Evolutionary conservation across 768 basidiomycete genomes (phyloP).

Genomic region (Podaxis sp.): DNA sequence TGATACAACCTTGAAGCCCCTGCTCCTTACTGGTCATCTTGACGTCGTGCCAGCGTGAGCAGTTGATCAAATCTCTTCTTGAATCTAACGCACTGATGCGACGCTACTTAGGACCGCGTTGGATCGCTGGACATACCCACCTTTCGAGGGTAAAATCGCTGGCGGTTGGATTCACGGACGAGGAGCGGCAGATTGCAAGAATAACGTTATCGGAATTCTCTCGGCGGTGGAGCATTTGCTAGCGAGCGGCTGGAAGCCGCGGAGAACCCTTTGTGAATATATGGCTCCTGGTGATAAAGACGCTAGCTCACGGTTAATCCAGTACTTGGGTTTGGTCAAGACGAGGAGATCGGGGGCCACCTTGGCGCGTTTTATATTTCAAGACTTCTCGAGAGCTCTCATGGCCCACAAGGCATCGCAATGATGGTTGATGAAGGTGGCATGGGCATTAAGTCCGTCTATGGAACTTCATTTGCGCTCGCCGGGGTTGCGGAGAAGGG

Average conservation of each 20-base stretch:
- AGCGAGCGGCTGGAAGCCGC: slow-evolving; percentile 23
- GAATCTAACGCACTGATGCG: background rate
- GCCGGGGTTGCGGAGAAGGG: slow-evolving; percentile 34
- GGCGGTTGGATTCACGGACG: slow-evolving; percentile 31
- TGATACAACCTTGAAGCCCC: slow-evolving; percentile 20
- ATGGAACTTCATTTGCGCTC: slow-evolving; percentile 27
- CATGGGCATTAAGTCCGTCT: slow-evolving; percentile 25
- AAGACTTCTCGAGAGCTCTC: slow-evolving; percentile 21
- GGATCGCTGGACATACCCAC: slow-evolving; percentile 29
- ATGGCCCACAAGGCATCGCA: slow-evolving; percentile 28
- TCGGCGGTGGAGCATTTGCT: slow-evolving; percentile 30
- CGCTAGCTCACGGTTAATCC: background rate
- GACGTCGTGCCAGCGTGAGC: slow-evolving; percentile 28
- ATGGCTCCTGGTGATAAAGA: background rate
- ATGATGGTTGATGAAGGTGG: slow-evolving; percentile 36
- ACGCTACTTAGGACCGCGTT: slow-evolving; percentile 20
- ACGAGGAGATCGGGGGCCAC: slow-evolving; percentile 33
- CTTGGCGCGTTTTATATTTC: slow-evolving; percentile 28
- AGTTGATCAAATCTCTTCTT: background rate
- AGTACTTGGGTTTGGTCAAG: slow-evolving; percentile 34
- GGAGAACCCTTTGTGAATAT: slow-evolving; percentile 24
- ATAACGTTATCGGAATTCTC: slow-evolving; percentile 30
- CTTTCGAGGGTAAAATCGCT: slow-evolving; percentile 27
- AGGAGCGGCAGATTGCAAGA: slow-evolving; percentile 31
- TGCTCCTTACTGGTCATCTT: slow-evolving; percentile 32